phyloP scores from a whole-genome alignment of 306 rosid species.

The Abrus precatorius region DNA sequence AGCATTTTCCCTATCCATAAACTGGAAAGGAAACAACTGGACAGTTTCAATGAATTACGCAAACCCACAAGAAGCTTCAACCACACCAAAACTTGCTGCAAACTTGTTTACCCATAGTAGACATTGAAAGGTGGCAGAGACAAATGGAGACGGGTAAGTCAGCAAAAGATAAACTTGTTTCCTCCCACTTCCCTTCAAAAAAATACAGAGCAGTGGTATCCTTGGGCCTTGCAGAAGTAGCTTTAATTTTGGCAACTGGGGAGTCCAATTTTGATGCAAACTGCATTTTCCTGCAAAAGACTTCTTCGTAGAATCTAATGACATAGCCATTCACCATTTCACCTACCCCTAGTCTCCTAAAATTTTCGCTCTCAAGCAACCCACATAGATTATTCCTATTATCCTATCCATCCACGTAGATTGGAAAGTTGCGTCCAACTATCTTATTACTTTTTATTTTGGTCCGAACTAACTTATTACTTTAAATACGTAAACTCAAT shows the following conservation, averaged over 20 bases:
- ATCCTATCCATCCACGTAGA: slow-evolving; percentile 1
- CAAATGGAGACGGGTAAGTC: not conserved
- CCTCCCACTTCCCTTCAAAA: slow-evolving; percentile 24
- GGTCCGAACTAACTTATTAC: not conserved
- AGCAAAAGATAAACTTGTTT: not conserved
- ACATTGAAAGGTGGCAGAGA: not conserved
- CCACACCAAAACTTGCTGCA: slow-evolving; percentile 28
- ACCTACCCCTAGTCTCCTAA: slow-evolving; percentile 8
- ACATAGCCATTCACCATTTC: slow-evolving; percentile 7
- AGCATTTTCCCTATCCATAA: not conserved
- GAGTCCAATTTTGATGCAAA: slow-evolving; percentile 30
- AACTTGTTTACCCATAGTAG: not conserved
- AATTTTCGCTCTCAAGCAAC: slow-evolving; percentile 1
- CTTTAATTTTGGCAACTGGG: slow-evolving; percentile 20
- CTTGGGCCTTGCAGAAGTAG: not conserved
- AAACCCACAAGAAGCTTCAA: slow-evolving; percentile 15
- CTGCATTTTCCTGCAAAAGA: slow-evolving; percentile 46
- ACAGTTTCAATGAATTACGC: slow-evolving; percentile 22
- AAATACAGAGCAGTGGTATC: not conserved
- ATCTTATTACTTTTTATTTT: not conserved
- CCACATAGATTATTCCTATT: not conserved
- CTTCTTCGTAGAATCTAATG: slow-evolving; percentile 32
- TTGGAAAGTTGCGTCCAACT: not conserved
- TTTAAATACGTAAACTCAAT: not conserved
- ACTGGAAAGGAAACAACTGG: not conserved